phyloP scores from a whole-genome alignment of 768 basidiomycete species.

The Pleurotus giganteus region DNA sequence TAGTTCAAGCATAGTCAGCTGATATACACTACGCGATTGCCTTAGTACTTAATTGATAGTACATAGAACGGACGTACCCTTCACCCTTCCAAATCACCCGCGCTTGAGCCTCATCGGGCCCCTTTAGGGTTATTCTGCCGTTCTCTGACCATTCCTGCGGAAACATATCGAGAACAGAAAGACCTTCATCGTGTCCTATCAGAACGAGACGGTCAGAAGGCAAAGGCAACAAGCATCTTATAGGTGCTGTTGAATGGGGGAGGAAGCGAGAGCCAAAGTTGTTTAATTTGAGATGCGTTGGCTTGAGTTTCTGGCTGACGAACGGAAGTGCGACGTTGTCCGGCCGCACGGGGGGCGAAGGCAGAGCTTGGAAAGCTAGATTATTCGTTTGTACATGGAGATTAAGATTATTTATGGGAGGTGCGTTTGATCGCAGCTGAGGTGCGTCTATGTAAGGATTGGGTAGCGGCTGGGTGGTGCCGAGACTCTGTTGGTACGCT shows the following conservation, averaged over 20 bases:
- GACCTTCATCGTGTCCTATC: conserved; percentile 76
- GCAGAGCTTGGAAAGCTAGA: conserved; percentile 17
- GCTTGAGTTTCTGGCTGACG: conserved; percentile 48
- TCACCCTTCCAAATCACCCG: conserved; percentile 76
- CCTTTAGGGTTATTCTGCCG: conserved; percentile 48
- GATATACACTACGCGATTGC: conserved; percentile 53
- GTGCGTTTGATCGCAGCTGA: background rate
- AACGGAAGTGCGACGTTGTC: conserved; percentile 30
- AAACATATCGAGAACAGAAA: conserved; percentile 82
- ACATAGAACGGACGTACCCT: conserved; percentile 42
- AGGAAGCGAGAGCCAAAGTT: conserved; percentile 86
- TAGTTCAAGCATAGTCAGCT: conserved; percentile 73
- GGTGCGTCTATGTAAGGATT: background rate
- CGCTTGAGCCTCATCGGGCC: conserved; percentile 70
- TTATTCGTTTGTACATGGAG: conserved; percentile 38
- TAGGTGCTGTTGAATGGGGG: conserved; percentile 73
- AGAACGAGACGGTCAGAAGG: conserved; percentile 64
- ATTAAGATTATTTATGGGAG: background rate
- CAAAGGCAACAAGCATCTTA: conserved; percentile 73
- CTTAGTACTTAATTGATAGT: background rate
- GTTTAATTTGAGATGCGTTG: conserved; percentile 66
- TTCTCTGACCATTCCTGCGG: conserved; percentile 65
- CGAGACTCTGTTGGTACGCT: background rate
- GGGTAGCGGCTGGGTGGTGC: background rate
- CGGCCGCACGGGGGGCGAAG: background rate